Conservation (phyloP, 2,329 filamentous ascomycete species). For the Apiospora malaysiana region DNA sequence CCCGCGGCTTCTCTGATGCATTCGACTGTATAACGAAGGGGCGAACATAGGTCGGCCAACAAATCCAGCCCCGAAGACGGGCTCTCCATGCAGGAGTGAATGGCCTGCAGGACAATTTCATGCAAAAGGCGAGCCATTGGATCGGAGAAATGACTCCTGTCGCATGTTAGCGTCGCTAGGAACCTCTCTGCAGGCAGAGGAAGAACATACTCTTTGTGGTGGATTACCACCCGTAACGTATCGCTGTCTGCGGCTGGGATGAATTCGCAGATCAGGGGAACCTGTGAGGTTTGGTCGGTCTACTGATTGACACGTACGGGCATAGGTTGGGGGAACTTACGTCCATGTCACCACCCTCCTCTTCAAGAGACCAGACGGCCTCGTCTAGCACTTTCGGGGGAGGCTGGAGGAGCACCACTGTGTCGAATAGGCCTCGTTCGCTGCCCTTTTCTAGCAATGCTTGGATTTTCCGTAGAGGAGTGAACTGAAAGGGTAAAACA, state of each 20-base stretch:
- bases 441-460: constrained; percentile 46
- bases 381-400: constrained; percentile 61
- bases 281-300: constrained; percentile 36
- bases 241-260: constrained; percentile 60
- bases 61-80: constrained; percentile 39
- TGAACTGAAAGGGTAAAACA: constrained; percentile 73
- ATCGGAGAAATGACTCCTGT: constrained; percentile 34
- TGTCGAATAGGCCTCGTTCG: constrained; percentile 72
- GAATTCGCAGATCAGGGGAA: constrained; percentile 79
- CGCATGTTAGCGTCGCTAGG: constrained; percentile 22
- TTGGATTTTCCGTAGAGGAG: constrained; percentile 75
- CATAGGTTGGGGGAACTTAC: constrained; percentile 45
- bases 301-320: neutral
- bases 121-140: constrained; percentile 24
- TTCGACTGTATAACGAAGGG: neutral
- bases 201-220: constrained; percentile 60
- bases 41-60: constrained; percentile 27
- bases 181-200: neutral
- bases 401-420: constrained; percentile 79
- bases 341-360: constrained; percentile 71
- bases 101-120: constrained; percentile 31
- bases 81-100: constrained; percentile 36
- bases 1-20: neutral
- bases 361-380: constrained; percentile 60
- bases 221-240: constrained; percentile 63